phyloP scores from a whole-genome alignment of 495 filamentous ascomycete species.

The Penicillium egyptiacum region DNA sequence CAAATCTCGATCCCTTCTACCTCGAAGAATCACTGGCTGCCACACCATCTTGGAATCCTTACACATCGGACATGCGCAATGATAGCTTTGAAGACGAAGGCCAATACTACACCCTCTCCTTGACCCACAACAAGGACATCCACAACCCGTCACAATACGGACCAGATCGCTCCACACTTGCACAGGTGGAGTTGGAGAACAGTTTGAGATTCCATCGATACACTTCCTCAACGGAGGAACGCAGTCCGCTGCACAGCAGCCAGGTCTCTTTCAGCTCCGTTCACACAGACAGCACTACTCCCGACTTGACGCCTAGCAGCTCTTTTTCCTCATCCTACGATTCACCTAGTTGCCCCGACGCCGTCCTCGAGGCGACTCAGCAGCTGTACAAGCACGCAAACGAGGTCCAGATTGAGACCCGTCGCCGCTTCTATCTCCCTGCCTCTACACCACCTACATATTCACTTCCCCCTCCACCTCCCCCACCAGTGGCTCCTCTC shows the following conservation, averaged over 20 bases:
- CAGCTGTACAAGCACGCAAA: conserved; percentile 32
- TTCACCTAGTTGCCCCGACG: conserved; percentile 33
- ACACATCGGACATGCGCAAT: conserved; percentile 35
- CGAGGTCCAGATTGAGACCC: conserved; percentile 18
- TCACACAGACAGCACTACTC: conserved; percentile 35
- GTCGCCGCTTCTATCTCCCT: conserved; percentile 32
- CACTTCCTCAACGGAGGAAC: conserved; percentile 30
- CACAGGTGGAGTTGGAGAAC: conserved; percentile 41
- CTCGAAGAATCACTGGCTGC: conserved; percentile 42
- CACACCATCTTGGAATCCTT: conserved; percentile 31
- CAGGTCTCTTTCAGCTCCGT: conserved; percentile 44
- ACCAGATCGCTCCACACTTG: conserved; percentile 38
- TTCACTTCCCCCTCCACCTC: conserved; percentile 36
- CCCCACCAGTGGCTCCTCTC: conserved; percentile 28
- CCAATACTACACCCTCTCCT: conserved; percentile 40
- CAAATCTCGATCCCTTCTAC: conserved; percentile 49
- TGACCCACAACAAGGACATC: conserved; percentile 28
- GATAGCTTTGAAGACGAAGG: conserved; percentile 36
- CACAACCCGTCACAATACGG: conserved; percentile 19
- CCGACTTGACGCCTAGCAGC: conserved; percentile 47
- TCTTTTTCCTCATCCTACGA: conserved; percentile 49
- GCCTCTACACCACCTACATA: conserved; percentile 35
- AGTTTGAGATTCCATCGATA: conserved; percentile 32
- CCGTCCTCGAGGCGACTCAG: conserved; percentile 32
- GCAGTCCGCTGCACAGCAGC: conserved; percentile 28